Evolutionary conservation across 768 basidiomycete genomes (phyloP).

Genomic region (Psilocybe subaeruginosa): DNA sequence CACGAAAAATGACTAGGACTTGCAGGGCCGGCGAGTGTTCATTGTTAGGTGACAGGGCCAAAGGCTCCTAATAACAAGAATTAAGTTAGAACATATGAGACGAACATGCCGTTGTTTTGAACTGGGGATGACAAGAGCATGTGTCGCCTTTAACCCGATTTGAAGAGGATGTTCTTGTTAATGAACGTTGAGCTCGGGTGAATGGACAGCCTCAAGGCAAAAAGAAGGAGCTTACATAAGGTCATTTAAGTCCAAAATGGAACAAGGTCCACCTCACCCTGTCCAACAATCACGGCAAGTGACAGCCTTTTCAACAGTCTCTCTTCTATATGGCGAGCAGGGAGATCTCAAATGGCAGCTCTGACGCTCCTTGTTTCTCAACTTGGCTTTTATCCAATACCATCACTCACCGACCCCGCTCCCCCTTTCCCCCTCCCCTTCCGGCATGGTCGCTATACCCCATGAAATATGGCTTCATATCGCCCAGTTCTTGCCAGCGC

Average conservation of each 20-base stretch:
- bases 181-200: conserved; percentile 4
- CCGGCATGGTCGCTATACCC: conserved; percentile 26
- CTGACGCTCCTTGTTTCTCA: not conserved
- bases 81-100: conserved; percentile 1
- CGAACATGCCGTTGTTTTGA: conserved; percentile 6
- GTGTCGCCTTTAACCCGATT: conserved; percentile 10
- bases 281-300: conserved; percentile 28
- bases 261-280: conserved; percentile 24
- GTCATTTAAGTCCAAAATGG: conserved; percentile 26
- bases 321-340: conserved; percentile 15
- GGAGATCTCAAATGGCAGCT: conserved; percentile 4
- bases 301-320: conserved; percentile 27
- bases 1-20: not conserved
- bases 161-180: conserved; percentile 6
- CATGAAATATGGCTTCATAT: conserved; percentile 41
- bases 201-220: conserved; percentile 21
- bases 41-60: not conserved
- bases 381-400: conserved; percentile 8
- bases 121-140: conserved; percentile 12
- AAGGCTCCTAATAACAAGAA: not conserved
- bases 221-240: conserved; percentile 22
- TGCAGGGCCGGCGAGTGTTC: not conserved
- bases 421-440: conserved; percentile 9
- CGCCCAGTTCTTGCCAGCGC: conserved; percentile 35
- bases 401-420: conserved; percentile 5